Evolutionary conservation across 108 stramenopile species (phyloP).

Genomic region (Phaeodactylum tricornutum): DNA sequence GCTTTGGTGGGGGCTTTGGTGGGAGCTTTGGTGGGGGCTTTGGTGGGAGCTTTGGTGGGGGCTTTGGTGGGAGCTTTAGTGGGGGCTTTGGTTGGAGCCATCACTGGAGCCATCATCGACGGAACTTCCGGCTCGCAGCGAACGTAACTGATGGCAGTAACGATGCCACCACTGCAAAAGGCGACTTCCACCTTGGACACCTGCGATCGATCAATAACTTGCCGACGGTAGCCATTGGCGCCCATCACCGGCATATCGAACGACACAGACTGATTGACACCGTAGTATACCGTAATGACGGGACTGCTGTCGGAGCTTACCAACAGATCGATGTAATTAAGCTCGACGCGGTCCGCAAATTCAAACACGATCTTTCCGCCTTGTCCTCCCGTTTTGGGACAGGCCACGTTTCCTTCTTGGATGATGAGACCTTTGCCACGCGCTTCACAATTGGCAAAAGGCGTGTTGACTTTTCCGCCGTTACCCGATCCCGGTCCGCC

Average conservation of each 20-base stretch:
- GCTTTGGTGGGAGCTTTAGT: conserved; percentile 1
- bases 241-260: no score
- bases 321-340: not conserved
- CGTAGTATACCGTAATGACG: no score
- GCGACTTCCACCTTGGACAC: no score
- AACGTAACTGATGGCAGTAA: no score
- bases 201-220: no score
- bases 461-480: no score
- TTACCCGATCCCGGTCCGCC: no score
- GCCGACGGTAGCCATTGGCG: no score
- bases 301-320: conserved; percentile 6
- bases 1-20: conserved; percentile 7
- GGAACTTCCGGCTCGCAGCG: no score
- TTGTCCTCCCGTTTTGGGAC: conserved; percentile 9
- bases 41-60: conserved; percentile 9
- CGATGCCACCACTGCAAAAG: no score
- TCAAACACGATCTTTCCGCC: conserved; percentile 8
- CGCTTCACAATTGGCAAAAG: conserved; percentile 8
- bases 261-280: no score
- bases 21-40: conserved; percentile 7
- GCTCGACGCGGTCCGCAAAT: conserved; percentile 7
- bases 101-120: conserved; percentile 2
- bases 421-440: conserved; percentile 10
- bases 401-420: conserved; percentile 9
- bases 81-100: conserved; percentile 9